Evolutionary conservation across 176 grass and related monocot species (phyloP), one percentile per base, ranked within the genome.

Genomic region (Oryza brachyantha): DNA sequence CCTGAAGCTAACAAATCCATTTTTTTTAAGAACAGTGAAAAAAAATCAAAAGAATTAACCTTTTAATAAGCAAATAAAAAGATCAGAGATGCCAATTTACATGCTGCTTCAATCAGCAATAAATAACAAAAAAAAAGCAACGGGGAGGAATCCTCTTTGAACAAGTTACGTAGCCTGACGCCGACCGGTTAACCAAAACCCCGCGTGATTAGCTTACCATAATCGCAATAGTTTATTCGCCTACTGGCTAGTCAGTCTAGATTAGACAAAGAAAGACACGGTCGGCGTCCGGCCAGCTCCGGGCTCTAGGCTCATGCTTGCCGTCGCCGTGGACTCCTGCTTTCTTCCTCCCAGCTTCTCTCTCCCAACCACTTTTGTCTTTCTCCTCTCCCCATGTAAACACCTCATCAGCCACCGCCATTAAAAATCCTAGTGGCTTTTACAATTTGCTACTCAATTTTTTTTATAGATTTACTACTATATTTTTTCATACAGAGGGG

Each of bases 181-280:
- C 70, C 75, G 81, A 88, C 86, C 10, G 25, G 13, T 4, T 48
- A 70, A 88, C 81, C 42, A 88, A 88, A 84, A 78, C 17, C n/a
- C 3, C 74, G 13, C 38, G 3, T 7, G 48, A 71, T 13, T 55
- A 42, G 24, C 12, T 12, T 78, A 70, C 48, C 17, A 7, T 52
- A 52, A 2, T 10, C 0, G 7, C 24, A 57, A 1, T 57, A 57
- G 8, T 66, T 1, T 4, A 12, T 66, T 41, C 55, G 40, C 50
- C 78, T n/a, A n/a, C n/a, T n/a, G n/a, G n/a, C n/a, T 2, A 68
- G 76, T 26, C 69, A 68, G 69, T 32, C 69, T 42, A 67, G 0
- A 31, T 17, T 66, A 43, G 29, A 64, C 62, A 25, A 46, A 7
- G 0, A 71, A 63, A 72, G 80, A 45, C 16, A 70, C 22, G 55